Evolutionary conservation across 331 rosid species (phyloP).

Genomic region (Arachis monticola): DNA sequence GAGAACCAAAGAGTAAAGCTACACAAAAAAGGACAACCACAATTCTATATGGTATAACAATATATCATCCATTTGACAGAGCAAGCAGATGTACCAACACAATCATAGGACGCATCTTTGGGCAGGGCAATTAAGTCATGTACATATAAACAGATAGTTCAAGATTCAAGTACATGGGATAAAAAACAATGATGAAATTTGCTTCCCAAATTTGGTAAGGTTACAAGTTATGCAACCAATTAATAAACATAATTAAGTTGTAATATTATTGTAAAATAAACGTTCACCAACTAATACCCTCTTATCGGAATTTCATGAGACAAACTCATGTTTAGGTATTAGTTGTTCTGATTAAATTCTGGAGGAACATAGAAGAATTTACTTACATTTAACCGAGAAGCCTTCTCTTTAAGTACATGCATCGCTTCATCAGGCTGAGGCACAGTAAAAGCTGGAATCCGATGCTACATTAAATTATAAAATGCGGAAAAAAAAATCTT

Average conservation of each 20-base stretch:
- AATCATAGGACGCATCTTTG: constrained; percentile 25
- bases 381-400: constrained; percentile 75
- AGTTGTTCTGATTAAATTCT: neutral
- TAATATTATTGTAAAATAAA: constrained; percentile 14
- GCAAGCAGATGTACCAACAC: constrained; percentile 27
- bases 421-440: constrained; percentile 94
- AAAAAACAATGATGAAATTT: constrained; percentile 26
- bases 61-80: constrained; percentile 35
- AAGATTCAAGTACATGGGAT: constrained; percentile 12
- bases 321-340: constrained; percentile 15
- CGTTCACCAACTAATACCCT: constrained; percentile 14
- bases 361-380: constrained; percentile 31
- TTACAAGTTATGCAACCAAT: constrained; percentile 20
- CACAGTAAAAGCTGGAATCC: constrained; percentile 81
- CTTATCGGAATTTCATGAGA: constrained; percentile 24
- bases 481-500: constrained; percentile 18
- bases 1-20: constrained; percentile 22
- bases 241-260: constrained; percentile 11
- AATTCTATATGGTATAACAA: constrained; percentile 23
- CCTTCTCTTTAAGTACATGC: constrained; percentile 80
- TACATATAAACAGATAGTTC: constrained; percentile 21
- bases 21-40: constrained; percentile 28
- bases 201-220: constrained; percentile 21
- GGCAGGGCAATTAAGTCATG: constrained; percentile 3
- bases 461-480: constrained; percentile 52